Conservation (phyloP, 202 grass and related monocot species). For the Saccharum hybrid region DNA sequence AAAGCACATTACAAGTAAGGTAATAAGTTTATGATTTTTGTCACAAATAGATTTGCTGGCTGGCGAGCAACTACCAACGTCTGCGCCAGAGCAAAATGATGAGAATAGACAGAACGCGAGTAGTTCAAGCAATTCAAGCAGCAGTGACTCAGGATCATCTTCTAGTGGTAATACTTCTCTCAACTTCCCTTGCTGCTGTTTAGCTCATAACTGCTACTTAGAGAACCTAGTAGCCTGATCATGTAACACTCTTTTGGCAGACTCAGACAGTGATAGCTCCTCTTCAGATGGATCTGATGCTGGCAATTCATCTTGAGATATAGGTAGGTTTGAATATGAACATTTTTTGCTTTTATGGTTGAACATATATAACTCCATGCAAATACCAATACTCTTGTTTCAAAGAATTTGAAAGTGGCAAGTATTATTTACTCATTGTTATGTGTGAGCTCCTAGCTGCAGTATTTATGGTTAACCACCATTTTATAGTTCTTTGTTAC, state of each 20-base stretch:
- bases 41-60: slow-evolving; percentile 29
- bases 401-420: slow-evolving; percentile 13
- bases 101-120: slow-evolving; percentile 70
- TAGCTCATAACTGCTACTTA: slow-evolving; percentile 33
- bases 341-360: background rate
- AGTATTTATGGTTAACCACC: slow-evolving; percentile 10
- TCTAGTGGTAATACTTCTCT: slow-evolving; percentile 73
- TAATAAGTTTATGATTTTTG: background rate
- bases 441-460: background rate
- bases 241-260: slow-evolving; percentile 50
- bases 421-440: background rate
- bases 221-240: slow-evolving; percentile 32
- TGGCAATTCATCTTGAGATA: slow-evolving; percentile 58
- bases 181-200: slow-evolving; percentile 37
- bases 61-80: slow-evolving; percentile 35
- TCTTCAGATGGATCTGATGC: slow-evolving; percentile 85
- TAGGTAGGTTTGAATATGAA: slow-evolving; percentile 41
- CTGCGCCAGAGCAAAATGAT: slow-evolving; percentile 52
- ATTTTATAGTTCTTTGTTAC: background rate
- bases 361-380: background rate
- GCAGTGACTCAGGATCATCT: slow-evolving; percentile 90
- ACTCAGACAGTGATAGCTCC: slow-evolving; percentile 93
- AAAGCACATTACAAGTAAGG: slow-evolving; percentile 28
- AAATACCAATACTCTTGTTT: slow-evolving; percentile 21
- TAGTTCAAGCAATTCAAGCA: slow-evolving; percentile 83